These are phyloP conservation scores for Mycena chlorophos DNA, from an alignment of 768 basidiomycete species.

Conservation along the genomic window DNA sequence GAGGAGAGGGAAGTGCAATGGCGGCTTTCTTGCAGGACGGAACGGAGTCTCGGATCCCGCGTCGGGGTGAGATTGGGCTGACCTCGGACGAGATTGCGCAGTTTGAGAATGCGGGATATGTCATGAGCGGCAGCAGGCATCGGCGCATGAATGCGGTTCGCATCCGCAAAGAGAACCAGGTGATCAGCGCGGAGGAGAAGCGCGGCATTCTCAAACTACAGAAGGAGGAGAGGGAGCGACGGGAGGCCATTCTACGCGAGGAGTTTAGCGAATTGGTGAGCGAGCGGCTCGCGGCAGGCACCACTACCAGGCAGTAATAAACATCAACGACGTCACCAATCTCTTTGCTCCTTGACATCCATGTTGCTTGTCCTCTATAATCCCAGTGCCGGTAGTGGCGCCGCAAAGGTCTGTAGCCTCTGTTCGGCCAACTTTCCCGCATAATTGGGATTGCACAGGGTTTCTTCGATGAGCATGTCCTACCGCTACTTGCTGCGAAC, in stretches of 20 bases:
- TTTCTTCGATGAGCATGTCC: conserved; percentile 60
- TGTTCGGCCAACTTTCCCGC: background rate
- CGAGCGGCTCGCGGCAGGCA: conserved; percentile 72
- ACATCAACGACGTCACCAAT: too few relatives aligned
- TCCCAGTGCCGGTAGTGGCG: conserved; percentile 65
- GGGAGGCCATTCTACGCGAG: conserved; percentile 85
- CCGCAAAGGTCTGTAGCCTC: conserved; percentile 39
- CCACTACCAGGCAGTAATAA: too few relatives aligned
- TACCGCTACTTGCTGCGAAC: conserved; percentile 58
- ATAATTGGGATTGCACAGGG: conserved; percentile 22
- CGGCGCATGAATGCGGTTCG: conserved; percentile 98
- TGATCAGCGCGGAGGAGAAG: conserved; percentile 98
- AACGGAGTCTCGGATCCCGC: conserved; percentile 85
- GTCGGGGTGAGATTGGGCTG: conserved; percentile 97
- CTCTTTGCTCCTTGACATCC: too few relatives aligned
- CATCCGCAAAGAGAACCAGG: conserved; percentile 99
- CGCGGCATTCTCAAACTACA: conserved; percentile 92
- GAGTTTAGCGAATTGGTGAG: conserved; percentile 85
- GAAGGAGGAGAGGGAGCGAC: conserved; percentile 88
- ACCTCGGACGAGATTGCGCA: conserved; percentile 83
- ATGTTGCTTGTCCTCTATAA: conserved; percentile 78
- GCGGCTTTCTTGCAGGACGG: conserved; percentile 91
- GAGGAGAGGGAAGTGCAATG: conserved; percentile 97
- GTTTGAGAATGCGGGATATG: conserved; percentile 90
- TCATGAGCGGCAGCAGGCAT: conserved; percentile 96